Base-by-base conservation (phyloP, 495 filamentous ascomycete species). In the Tuber calosporum region DNA sequence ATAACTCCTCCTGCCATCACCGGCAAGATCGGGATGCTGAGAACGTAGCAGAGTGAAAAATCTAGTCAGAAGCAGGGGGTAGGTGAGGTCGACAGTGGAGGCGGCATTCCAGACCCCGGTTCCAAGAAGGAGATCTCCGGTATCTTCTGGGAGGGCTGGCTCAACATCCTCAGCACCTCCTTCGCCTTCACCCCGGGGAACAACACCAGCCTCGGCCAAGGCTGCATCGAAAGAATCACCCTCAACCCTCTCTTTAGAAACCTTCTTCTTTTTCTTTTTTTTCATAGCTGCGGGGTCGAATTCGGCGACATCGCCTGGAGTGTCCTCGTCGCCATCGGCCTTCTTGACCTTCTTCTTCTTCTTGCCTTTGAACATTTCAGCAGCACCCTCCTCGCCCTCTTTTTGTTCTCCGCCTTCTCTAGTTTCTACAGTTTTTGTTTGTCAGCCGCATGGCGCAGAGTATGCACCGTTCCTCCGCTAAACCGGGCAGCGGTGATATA, bases 311-410 rank as follows among this genome's bases (percentile, higher is more conserved):
- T 69, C 75, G 8, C 66, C 69, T 17, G 75, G 67, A 30, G 70
- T 75, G 43, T 89, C 87, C 38, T 86, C 84, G 72, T 88, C 88
- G 69, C 82, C 84, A 82, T 88, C 86, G 74, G 85, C 80, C 89
- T 94, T 94, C 87, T 96, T 94, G 84, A 93, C 97, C 83, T 97
- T 97, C 86, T 92, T 92, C 87, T 97, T 97, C 80, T 92, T 92
- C 75, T 97, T 89, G 68, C 88, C 90, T 83, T 90, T 90, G 87
- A 93, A 91, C 81, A 90, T 86, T 68, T 91, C 90, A 77, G 87
- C 71, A 72, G 39, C 19, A 6, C 38, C 72, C 42, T 69, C 69
- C 43, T 78, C 79, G 22, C 37, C 45, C 36, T 73, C 22, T 22
- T 76, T 70, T 37, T 71, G 58, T 17, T 78, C 80, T 48, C 76